phyloP scores from a whole-genome alignment of 805 yeast species.

The Isabelozyma rhagii region DNA sequence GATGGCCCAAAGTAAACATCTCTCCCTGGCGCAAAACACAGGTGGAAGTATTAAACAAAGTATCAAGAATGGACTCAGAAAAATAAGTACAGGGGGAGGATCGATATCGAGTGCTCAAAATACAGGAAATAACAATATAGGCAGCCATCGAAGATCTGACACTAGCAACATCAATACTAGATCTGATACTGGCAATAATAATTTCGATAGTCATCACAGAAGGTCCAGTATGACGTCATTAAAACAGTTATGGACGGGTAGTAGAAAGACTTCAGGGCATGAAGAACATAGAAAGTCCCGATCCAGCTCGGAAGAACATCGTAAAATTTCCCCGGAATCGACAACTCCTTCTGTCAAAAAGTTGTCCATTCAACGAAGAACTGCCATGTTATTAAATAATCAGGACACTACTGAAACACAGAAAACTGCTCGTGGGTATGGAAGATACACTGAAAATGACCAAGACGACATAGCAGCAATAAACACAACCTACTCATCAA shows the following conservation, averaged over 20 bases:
- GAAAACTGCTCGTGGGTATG: slow-evolving; percentile 79
- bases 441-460: slow-evolving; percentile 58
- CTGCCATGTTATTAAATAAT: slow-evolving; percentile 46
- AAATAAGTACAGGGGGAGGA: slow-evolving; percentile 32
- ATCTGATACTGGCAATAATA: background rate
- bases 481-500: slow-evolving; percentile 10
- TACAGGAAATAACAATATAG: slow-evolving; percentile 12
- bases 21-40: slow-evolving; percentile 24
- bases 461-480: slow-evolving; percentile 34
- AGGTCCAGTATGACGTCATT: slow-evolving; percentile 28
- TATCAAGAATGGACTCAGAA: slow-evolving; percentile 31
- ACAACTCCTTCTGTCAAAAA: slow-evolving; percentile 13
- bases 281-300: slow-evolving; percentile 5
- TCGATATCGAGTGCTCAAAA: slow-evolving; percentile 11
- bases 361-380: slow-evolving; percentile 51
- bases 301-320: slow-evolving; percentile 1
- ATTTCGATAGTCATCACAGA: slow-evolving; percentile 3
- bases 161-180: slow-evolving; percentile 12
- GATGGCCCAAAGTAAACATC: slow-evolving; percentile 12
- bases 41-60: slow-evolving; percentile 38
- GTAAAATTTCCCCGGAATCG: background rate
- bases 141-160: background rate
- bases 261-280: slow-evolving; percentile 4
- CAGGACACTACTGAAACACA: slow-evolving; percentile 30
- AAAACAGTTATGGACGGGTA: slow-evolving; percentile 28